Evolutionary conservation across 1,284 basidiomycete species (phyloP).

Genomic region (Cystobasidium pallidum): DNA sequence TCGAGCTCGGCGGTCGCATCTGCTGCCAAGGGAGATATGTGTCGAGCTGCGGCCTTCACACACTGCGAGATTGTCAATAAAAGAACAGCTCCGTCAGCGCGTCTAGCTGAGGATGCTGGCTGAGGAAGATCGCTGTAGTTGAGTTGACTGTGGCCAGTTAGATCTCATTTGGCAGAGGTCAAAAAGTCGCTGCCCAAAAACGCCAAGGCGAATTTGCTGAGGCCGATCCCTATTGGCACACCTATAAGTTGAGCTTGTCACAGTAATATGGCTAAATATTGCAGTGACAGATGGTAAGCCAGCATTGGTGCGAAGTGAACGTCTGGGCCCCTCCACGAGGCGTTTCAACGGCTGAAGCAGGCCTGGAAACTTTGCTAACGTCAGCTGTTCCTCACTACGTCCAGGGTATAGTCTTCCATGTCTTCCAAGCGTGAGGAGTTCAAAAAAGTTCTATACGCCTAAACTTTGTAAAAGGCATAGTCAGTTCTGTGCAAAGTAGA

Average conservation of each 20-base stretch:
- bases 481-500: neutral
- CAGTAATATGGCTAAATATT: too few species aligned
- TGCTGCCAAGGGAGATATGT: constrained; percentile 1
- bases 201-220: too few species aligned
- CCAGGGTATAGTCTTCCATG: too few species aligned
- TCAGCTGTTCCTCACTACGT: neutral
- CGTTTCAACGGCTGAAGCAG: constrained; percentile 23
- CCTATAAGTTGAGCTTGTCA: too few species aligned
- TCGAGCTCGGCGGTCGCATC: constrained; percentile 24
- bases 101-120: neutral
- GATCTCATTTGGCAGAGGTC: constrained; percentile 32
- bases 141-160: constrained; percentile 37
- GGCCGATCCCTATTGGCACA: too few species aligned
- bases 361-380: constrained; percentile 21
- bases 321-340: constrained; percentile 20
- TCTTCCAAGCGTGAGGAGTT: constrained; percentile 19
- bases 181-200: constrained; percentile 26
- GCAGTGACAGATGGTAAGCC: constrained; percentile 32
- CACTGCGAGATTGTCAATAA: neutral
- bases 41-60: constrained; percentile 30
- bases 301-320: constrained; percentile 1
- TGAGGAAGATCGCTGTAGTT: too few species aligned
- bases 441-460: constrained; percentile 10
- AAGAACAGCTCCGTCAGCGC: constrained; percentile 10
- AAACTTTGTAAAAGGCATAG: constrained; percentile 24